Evolutionary conservation across 129 eudicot species (phyloP), one percentile per base, ranked within the genome.

Genomic region (Erigeron canadensis): DNA sequence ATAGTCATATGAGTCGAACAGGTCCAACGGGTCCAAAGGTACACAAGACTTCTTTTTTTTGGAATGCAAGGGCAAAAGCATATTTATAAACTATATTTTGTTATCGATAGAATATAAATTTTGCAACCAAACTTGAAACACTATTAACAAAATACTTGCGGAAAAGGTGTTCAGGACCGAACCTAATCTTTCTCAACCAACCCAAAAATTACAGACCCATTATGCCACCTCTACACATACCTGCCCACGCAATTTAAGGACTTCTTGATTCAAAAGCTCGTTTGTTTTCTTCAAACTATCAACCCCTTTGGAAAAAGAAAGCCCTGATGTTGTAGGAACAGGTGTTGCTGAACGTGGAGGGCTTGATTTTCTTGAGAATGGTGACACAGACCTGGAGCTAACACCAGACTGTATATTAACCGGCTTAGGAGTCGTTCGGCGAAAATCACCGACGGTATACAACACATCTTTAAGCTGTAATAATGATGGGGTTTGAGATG

Each of bases 321-420:
- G 91, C 56, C 96, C 98, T 2, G 96, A 68, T 22, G 92, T 93
- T 59, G 98, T 93, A 22, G 98, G 98, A 68, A 93, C 88, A 38
- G 98, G 98, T 7, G 98, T 93, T 45, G 95, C 95, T 2, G 96
- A 89, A 45, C 96, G 89, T 15, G 98, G 98, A 42, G 98, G 98
- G 56, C 96, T 93, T 4, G 96, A 72, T 64, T 82, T 89, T 64
- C 95, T 81, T 0, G 98, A 93, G 67, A 89, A 93, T 21, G 98
- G 98, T 18, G 98, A 93, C 65, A 93, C 96, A 6, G 98, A 81
- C 67, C 98, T 84, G 0, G 96, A 89, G 79, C 80, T 83, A 71
- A 85, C 87, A 69, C 87, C 80, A 38, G 92, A 84, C 12, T 85
- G 83, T 40, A 84, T 65, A 54, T 70, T 64, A 76, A 77, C 78